phyloP scores from a whole-genome alignment of 2,329 filamentous ascomycete species.

The Pestalotiopsis sp. region DNA sequence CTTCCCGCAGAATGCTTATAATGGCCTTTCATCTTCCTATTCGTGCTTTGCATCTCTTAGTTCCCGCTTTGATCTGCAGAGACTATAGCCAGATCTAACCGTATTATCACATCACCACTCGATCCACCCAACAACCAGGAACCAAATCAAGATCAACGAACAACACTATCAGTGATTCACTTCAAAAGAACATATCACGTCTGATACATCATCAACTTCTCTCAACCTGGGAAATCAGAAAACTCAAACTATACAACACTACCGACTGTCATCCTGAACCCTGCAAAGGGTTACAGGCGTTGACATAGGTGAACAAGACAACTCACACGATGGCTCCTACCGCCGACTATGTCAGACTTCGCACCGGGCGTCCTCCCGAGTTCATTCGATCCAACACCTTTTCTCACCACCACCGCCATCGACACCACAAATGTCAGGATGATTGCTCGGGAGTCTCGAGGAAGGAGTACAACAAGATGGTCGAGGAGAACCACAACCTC shows the following conservation, averaged over 20 bases:
- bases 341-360: conserved; percentile 17
- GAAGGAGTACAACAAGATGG: conserved; percentile 24
- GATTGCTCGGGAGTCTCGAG: conserved; percentile 26
- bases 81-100: not conserved
- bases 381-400: conserved; percentile 25
- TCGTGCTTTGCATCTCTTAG: conserved; percentile 11
- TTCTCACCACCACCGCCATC: conserved; percentile 20
- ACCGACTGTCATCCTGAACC: not conserved
- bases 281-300: not conserved
- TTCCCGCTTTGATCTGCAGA: conserved; percentile 8
- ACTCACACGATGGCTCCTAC: conserved; percentile 6
- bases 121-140: not conserved
- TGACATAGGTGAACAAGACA: not conserved
- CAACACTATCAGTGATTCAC: not conserved
- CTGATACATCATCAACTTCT: not conserved
- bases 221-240: not conserved
- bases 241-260: not conserved
- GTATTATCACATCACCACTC: not conserved
- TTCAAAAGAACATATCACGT: not conserved
- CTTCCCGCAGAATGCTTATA: conserved; percentile 5
- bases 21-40: conserved; percentile 12
- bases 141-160: not conserved
- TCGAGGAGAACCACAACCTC: conserved; percentile 20
- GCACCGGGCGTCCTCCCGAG: conserved; percentile 15
- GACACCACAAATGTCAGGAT: conserved; percentile 21